phyloP scores from a whole-genome alignment of 257 asterid genomes.

The Petrea volubilis region DNA sequence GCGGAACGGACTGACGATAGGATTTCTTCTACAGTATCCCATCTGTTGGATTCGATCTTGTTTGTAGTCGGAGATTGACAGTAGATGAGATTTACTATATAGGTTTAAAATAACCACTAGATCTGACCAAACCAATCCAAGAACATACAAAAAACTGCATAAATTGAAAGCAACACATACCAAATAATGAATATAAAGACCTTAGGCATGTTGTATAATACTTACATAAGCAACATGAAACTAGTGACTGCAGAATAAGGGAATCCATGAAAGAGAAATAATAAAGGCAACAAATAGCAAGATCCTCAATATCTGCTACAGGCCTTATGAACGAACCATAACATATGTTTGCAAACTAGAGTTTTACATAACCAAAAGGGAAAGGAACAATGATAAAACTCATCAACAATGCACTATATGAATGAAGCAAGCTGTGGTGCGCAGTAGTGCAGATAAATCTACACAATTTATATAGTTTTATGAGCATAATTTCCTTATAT shows the following conservation, averaged over 20 bases:
- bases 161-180: slow-evolving; percentile 1
- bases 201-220: slow-evolving; percentile 5
- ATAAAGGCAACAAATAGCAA: slow-evolving; percentile 75
- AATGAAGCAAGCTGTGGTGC: too few relatives aligned
- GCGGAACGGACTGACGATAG: too few relatives aligned
- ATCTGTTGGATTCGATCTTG: too few relatives aligned
- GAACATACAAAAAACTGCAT: neutral
- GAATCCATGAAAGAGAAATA: slow-evolving; percentile 66
- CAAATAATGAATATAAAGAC: neutral
- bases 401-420: slow-evolving; percentile 21
- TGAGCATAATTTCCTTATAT: too few relatives aligned
- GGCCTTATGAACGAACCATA: slow-evolving; percentile 86
- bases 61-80: too few relatives aligned
- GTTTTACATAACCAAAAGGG: slow-evolving; percentile 25
- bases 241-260: slow-evolving; percentile 69
- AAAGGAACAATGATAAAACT: slow-evolving; percentile 19
- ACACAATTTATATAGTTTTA: too few relatives aligned
- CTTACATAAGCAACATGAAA: slow-evolving; percentile 89
- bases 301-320: slow-evolving; percentile 73
- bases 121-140: too few relatives aligned
- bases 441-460: too few relatives aligned
- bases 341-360: slow-evolving; percentile 35
- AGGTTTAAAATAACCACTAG: too few relatives aligned
- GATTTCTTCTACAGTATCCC: too few relatives aligned
- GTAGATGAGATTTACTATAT: too few relatives aligned